These are phyloP conservation scores for Coccinonectria pachysandricola DNA, from an alignment of 2,329 filamentous ascomycete species.

Conservation along the genomic window DNA sequence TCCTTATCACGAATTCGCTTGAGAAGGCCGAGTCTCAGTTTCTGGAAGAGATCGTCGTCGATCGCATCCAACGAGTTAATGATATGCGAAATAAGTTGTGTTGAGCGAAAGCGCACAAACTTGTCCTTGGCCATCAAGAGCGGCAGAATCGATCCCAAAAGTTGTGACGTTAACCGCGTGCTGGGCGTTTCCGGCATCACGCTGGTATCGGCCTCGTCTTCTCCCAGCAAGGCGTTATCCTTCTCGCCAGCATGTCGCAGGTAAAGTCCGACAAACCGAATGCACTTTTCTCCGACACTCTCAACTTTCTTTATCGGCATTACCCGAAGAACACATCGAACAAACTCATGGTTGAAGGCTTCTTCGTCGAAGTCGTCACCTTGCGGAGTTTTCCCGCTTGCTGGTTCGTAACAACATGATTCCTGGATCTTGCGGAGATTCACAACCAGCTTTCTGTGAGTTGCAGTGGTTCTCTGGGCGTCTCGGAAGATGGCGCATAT, in stretches of 20 bases:
- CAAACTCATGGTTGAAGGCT: constrained; percentile 80
- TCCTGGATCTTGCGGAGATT: constrained; percentile 87
- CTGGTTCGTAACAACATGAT: constrained; percentile 60
- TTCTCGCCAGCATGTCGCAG: constrained; percentile 61
- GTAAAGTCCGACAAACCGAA: constrained; percentile 83
- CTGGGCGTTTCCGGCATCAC: constrained; percentile 74
- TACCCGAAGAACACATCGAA: constrained; percentile 69
- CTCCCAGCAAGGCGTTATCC: constrained; percentile 57
- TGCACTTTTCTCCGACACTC: constrained; percentile 70
- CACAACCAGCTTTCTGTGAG: constrained; percentile 81
- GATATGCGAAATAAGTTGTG: constrained; percentile 81
- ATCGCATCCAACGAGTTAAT: constrained; percentile 88
- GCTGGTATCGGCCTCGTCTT: constrained; percentile 57
- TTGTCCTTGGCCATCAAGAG: constrained; percentile 86
- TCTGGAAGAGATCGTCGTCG: constrained; percentile 82
- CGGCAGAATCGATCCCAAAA: constrained; percentile 65
- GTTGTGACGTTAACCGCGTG: constrained; percentile 62
- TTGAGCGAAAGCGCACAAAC: constrained; percentile 77
- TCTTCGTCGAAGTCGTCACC: constrained; percentile 67
- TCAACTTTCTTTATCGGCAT: constrained; percentile 90
- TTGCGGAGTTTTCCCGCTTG: constrained; percentile 38
- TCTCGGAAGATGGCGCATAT: constrained; percentile 66
- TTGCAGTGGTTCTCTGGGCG: constrained; percentile 80
- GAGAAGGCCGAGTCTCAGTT: constrained; percentile 66
- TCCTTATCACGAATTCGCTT: constrained; percentile 92